Evolutionary conservation across 768 basidiomycete species (phyloP), one percentile per base, ranked within the genome.

Genomic region (Phlebiopsis gigantea): DNA sequence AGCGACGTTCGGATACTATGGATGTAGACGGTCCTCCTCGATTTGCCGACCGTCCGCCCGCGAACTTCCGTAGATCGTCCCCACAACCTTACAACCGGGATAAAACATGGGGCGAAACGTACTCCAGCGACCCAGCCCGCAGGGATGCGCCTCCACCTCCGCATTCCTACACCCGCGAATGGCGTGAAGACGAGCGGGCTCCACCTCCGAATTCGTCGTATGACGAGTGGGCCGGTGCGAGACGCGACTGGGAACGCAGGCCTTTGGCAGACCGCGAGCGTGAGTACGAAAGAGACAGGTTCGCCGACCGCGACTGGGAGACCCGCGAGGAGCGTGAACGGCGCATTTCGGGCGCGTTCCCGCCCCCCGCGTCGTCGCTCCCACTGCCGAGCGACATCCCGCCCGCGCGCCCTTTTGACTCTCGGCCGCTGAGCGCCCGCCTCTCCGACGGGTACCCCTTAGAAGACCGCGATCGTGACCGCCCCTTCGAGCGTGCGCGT

Each of bases 261-360:
- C n/a, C 53, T 17, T 55, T 56, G 17, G 12, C 28, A 12, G 52
- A 53, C 41, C 22, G 64, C 58, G 59, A 63, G 44, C 61, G 63
- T 54, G 55, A 57, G 34, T 29, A 55, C 50, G 52, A 65, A 10
- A 42, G 58, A 5, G 65, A 63, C 7, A 51, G 50, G 15, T 62
- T 54, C 44, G 46, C 52, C 21, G 67, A 65, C 19, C 63, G 66
- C 31, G 64, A 66, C 7, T 68, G 68, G 68, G 66, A 69, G 55
- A 67, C 66, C 1, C 66, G 65, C n/a, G 63, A 68, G 39, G 66
- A 67, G 56, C 68, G 67, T 24, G 68, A 69, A 17, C 64, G 65
- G 7, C 55, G 68, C 19, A 55, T 61, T 17, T 61, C 60, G 19
- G 41, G 58, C n/a, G 48, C 53, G 28, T 65, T 61, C 43, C 47